Conservation (phyloP, 2,329 filamentous ascomycete species). For the Exophiala lecanii-corni region DNA sequence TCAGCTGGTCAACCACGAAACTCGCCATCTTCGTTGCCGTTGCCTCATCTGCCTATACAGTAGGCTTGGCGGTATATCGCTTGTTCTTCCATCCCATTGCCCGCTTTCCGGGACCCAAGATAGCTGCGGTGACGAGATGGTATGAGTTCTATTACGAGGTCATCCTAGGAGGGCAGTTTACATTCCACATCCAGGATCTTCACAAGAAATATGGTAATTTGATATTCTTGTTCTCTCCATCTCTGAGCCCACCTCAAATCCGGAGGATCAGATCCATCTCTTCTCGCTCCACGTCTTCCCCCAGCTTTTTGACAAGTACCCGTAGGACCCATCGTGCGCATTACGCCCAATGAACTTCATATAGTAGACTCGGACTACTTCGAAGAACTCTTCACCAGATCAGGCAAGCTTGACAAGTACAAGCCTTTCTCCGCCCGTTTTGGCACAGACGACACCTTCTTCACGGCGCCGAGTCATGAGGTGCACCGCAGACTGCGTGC, state of each 20-base stretch:
- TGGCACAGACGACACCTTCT: slow-evolving; percentile 5
- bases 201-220: slow-evolving; percentile 31
- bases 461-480: slow-evolving; percentile 5
- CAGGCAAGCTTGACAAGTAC: slow-evolving; percentile 5
- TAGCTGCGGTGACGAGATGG: slow-evolving; percentile 29
- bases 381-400: slow-evolving; percentile 14
- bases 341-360: slow-evolving; percentile 17
- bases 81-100: slow-evolving; percentile 31
- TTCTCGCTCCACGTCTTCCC: background rate
- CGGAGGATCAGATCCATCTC: no score
- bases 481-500: slow-evolving; percentile 4
- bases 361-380: slow-evolving; percentile 16
- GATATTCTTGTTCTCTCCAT: no score
- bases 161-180: slow-evolving; percentile 23
- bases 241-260: no score
- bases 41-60: background rate
- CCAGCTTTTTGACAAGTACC: background rate
- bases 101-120: slow-evolving; percentile 31
- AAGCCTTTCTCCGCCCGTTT: slow-evolving; percentile 2
- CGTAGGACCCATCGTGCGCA: slow-evolving; percentile 16
- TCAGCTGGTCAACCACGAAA: background rate
- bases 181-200: slow-evolving; percentile 26
- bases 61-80: slow-evolving; percentile 20
- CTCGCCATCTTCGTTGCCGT: background rate
- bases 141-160: slow-evolving; percentile 31